phyloP scores from a whole-genome alignment of 306 rosid genomes.

The Glycine soja region DNA sequence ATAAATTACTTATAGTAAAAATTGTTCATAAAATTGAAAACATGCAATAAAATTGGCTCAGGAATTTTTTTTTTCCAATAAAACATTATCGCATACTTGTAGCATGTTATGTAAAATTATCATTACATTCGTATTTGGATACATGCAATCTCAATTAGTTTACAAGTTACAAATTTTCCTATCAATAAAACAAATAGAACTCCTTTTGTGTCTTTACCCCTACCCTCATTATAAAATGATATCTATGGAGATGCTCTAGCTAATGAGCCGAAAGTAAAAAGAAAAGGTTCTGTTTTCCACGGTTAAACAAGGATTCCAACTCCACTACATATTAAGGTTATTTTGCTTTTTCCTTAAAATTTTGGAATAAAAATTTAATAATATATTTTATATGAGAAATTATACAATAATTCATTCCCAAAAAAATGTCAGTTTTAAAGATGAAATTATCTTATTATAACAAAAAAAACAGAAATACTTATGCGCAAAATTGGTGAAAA shows the following conservation, averaged over 20 bases:
- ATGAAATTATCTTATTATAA: neutral
- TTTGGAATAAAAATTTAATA: neutral
- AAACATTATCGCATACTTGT: neutral
- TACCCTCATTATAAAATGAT: conserved; percentile 17
- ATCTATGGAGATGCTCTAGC: conserved; percentile 3
- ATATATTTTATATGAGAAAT: neutral
- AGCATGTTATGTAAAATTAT: neutral
- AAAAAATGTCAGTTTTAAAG: neutral
- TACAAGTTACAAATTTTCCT: neutral
- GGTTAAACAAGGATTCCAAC: neutral
- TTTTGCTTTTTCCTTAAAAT: neutral
- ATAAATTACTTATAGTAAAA: neutral
- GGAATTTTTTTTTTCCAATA: neutral
- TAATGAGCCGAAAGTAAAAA: neutral
- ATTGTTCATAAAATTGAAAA: conserved; percentile 1
- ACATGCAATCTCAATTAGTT: no score
- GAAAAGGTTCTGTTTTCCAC: neutral
- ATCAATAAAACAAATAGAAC: neutral
- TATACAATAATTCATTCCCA: neutral
- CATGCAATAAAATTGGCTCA: neutral
- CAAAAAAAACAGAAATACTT: neutral
- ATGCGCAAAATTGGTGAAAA: neutral
- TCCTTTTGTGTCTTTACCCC: conserved; percentile 17
- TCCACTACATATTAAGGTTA: no score
- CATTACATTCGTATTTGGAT: no score